phyloP scores from a whole-genome alignment of 176 grass and related monocot genomes.

The Cenchrus purpureus region DNA sequence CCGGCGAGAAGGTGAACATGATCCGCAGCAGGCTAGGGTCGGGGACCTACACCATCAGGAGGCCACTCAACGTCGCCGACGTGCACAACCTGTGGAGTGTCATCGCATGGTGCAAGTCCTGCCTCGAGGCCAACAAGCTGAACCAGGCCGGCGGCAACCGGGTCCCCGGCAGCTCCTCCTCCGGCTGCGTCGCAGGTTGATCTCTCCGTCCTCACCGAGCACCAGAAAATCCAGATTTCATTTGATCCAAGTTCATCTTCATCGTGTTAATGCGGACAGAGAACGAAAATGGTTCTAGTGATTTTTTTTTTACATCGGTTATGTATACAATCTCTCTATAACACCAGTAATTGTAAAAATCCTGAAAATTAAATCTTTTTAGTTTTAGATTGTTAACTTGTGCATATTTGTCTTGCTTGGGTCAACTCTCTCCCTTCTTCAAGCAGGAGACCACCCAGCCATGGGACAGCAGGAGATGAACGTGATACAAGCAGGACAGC shows the following conservation, averaged over 20 bases:
- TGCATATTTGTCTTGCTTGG: neutral
- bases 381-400: neutral
- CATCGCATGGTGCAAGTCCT: neutral
- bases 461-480: neutral
- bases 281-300: too few relatives aligned
- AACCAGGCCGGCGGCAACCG: too few relatives aligned
- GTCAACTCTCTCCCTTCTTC: neutral
- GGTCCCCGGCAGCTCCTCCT: neutral
- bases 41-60: conserved; percentile 3
- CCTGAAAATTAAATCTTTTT: too few relatives aligned
- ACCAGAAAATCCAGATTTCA: neutral
- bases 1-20: neutral
- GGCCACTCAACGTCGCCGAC: neutral
- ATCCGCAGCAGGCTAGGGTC: neutral
- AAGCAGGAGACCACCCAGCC: neutral
- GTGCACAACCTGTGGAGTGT: neutral
- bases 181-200: neutral
- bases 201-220: neutral
- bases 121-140: neutral
- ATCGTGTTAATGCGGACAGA: too few relatives aligned
- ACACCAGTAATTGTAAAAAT: too few relatives aligned
- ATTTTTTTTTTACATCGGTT: too few relatives aligned
- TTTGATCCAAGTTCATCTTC: neutral
- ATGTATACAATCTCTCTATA: too few relatives aligned
- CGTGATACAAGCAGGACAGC: neutral